Percentiles rank a stretch among this genome's conserved stretches.
Conservation (phyloP, 2,329 filamentous ascomycete species). For the Pseudocercospora cruenta region DNA sequence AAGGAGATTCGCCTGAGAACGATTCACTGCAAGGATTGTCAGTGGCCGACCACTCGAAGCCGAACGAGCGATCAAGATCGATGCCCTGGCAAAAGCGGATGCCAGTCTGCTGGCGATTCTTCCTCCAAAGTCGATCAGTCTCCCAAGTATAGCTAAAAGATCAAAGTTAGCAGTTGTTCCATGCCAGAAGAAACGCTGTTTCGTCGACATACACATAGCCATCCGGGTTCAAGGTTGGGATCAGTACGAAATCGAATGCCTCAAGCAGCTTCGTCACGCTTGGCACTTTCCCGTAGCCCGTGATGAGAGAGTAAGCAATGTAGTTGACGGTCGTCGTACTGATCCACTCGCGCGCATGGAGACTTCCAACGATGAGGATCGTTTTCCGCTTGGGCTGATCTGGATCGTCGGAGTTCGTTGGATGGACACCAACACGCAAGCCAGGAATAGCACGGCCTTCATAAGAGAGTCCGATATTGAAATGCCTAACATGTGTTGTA, state of each 20-base stretch:
- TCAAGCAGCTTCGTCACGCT: constrained; percentile 76
- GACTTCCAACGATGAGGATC: constrained; percentile 78
- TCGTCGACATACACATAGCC: constrained; percentile 66
- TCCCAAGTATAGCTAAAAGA: constrained; percentile 74
- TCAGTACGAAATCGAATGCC: constrained; percentile 82
- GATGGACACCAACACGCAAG: constrained; percentile 71
- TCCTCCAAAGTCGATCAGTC: constrained; percentile 89
- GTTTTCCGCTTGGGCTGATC: constrained; percentile 65
- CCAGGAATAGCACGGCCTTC: constrained; percentile 86
- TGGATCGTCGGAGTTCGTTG: constrained; percentile 53
- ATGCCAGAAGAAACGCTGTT: not conserved
- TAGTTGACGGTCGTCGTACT: constrained; percentile 90
- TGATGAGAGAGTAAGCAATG: constrained; percentile 84
- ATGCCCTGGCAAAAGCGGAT: constrained; percentile 83
- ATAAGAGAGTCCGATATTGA: constrained; percentile 80
- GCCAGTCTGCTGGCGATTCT: constrained; percentile 83
- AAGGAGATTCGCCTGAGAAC: constrained; percentile 80
- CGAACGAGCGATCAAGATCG: constrained; percentile 86
- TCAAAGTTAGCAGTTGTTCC: not conserved
- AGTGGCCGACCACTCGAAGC: constrained; percentile 78
- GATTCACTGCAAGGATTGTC: constrained; percentile 88
- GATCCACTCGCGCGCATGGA: constrained; percentile 97
- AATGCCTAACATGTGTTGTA: constrained; percentile 72
- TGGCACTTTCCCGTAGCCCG: constrained; percentile 73
- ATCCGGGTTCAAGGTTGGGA: constrained; percentile 90